Evolutionary conservation across 345 rosid species (phyloP), one percentile per base, ranked within the genome.

Genomic region (Linum trigynum): DNA sequence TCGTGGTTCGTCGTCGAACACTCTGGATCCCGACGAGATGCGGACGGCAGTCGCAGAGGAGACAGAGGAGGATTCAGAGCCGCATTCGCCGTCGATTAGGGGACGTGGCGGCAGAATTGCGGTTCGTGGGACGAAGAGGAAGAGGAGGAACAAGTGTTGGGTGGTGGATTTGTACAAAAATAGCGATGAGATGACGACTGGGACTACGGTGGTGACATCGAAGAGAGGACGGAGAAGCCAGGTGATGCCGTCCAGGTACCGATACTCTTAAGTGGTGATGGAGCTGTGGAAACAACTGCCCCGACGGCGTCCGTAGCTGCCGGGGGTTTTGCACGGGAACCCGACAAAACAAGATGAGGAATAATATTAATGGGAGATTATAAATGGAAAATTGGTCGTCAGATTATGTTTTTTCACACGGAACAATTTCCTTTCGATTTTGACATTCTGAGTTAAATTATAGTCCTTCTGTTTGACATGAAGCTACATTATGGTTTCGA

Each of bases 161-260:
- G 40, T 7, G 42, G 16, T 32, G 68, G 59, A 6, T 51, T 43
- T 17, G 61, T 39, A 23, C 32, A 23, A 23, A 23, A 23, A 38
- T 38, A 71, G 51, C 59, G 66, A 57, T 7, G 73, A 59, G 23
- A 61, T 64, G 12, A 48, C 50, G 56, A 66, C 71, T 36, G 69
- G 76, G 50, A 76, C 67, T 66, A 75, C 65, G 74, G 10, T 0
- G 57, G 64, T 69, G 51, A 79, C 76, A 57, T 65, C 81, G 66
- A 75, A 71, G 73, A 69, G 85, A 62, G 81, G 81, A 48, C 53
- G 53, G 55, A 74, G 82, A 70, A 72, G 65, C 41, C 85, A 71
- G 37, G 76, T 79, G 1, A 41, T 82, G 65, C 85, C 85, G 32
- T 70, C 59, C 12, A 77, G 83, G 64, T 79, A 75, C 66, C 69